Conservation (phyloP, 2,329 filamentous ascomycete genomes). For the Penicillium sp. region DNA sequence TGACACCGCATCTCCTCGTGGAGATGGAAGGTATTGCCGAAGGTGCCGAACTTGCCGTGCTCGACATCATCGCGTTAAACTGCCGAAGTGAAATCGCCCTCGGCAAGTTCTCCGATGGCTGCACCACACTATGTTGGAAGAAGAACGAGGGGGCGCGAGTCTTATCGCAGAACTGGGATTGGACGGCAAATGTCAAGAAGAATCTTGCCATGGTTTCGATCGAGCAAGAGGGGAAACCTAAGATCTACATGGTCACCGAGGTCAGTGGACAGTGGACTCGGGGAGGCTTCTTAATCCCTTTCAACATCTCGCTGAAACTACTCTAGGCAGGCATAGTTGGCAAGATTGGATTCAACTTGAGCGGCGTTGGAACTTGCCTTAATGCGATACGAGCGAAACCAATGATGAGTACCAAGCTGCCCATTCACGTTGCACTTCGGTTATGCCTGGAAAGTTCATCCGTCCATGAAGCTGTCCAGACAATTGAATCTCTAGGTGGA, state of each 20-base stretch:
- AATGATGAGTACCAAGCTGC: conserved; percentile 54
- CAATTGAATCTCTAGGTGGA: conserved; percentile 49
- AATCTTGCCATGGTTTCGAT: conserved; percentile 57
- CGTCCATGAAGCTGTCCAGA: conserved; percentile 49
- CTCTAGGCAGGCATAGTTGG: conserved; percentile 57
- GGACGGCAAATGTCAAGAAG: conserved; percentile 53
- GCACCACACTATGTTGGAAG: conserved; percentile 58
- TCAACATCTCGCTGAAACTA: neutral
- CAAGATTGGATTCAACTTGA: conserved; percentile 66
- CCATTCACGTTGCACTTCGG: conserved; percentile 64
- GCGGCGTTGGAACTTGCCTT: conserved; percentile 60
- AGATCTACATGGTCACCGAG: conserved; percentile 59
- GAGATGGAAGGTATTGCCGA: conserved; percentile 58
- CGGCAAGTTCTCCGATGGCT: conserved; percentile 60
- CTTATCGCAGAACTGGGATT: conserved; percentile 63
- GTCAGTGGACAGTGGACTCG: conserved; percentile 13
- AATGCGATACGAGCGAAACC: conserved; percentile 64
- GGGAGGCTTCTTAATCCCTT: neutral
- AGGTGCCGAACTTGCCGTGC: conserved; percentile 50
- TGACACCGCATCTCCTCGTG: conserved; percentile 41
- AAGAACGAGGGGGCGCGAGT: conserved; percentile 39
- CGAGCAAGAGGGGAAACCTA: conserved; percentile 47
- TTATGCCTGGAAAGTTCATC: conserved; percentile 56
- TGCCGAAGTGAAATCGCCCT: conserved; percentile 63
- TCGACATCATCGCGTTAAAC: conserved; percentile 60